A percentile compares a stretch with the other conserved stretches of the same genome.
phyloP scores from a whole-genome alignment of 371 early-diverging fungal genomes.

The Syncephalastrum sp. region DNA sequence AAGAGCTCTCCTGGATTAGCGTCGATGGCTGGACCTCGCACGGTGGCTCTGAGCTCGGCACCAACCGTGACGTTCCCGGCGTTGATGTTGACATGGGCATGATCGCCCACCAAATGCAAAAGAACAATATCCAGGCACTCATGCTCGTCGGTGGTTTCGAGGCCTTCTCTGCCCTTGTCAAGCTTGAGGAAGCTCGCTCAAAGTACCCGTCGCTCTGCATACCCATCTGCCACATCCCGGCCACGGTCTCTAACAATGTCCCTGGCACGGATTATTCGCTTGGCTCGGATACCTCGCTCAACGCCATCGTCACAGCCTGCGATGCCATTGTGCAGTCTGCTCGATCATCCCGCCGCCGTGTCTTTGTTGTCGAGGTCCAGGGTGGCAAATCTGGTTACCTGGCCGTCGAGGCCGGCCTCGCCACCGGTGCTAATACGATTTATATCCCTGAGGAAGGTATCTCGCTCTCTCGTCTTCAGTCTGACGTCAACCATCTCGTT shows the following conservation, averaged over 20 bases:
- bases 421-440: conserved; percentile 89
- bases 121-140: conserved; percentile 84
- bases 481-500: conserved; percentile 82
- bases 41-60: conserved; percentile 97
- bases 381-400: conserved; percentile 97
- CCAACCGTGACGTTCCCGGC: conserved; percentile 87
- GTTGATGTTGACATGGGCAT: conserved; percentile 72
- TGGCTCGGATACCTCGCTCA: conserved; percentile 97
- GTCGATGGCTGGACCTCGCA: conserved; percentile 89
- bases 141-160: conserved; percentile 97
- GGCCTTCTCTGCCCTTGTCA: conserved; percentile 80
- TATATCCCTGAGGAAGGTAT: conserved; percentile 97
- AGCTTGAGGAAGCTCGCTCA: conserved; percentile 67
- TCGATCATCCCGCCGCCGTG: conserved; percentile 86
- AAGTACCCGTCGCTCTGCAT: conserved; percentile 89
- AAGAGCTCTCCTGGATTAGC: conserved; percentile 79
- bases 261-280: conserved; percentile 97
- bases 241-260: conserved; percentile 98
- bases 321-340: conserved; percentile 95
- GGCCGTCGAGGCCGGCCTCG: conserved; percentile 90
- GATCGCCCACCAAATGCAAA: conserved; percentile 91
- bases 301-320: conserved; percentile 92
- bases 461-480: conserved; percentile 72
- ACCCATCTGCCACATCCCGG: conserved; percentile 94
- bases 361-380: conserved; percentile 98